phyloP scores from a whole-genome alignment of 768 basidiomycete genomes.

The Lepiota subincarnata region DNA sequence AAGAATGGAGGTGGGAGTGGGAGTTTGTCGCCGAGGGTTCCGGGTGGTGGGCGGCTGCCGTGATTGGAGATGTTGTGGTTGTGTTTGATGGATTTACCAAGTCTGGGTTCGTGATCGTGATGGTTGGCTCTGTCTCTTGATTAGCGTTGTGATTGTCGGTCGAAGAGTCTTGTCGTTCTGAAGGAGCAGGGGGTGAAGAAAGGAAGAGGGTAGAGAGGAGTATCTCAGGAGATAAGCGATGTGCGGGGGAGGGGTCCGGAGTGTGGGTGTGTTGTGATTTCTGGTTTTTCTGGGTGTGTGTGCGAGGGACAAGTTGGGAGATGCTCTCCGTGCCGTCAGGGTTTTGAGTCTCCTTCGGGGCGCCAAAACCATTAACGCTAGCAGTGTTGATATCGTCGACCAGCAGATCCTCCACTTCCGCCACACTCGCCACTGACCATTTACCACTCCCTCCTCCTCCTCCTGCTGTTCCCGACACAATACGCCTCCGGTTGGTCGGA shows the following conservation, averaged over 20 bases:
- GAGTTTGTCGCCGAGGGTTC: neutral
- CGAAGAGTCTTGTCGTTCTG: neutral
- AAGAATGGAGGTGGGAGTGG: neutral
- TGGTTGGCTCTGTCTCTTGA: no score
- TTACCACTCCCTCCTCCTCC: neutral
- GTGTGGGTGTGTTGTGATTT: neutral
- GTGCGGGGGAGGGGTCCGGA: neutral
- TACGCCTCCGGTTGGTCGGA: neutral
- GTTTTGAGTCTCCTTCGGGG: neutral
- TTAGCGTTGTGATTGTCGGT: no score
- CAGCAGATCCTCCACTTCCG: constrained; percentile 4
- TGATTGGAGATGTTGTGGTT: no score
- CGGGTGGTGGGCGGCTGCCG: no score
- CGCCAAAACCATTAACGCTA: neutral
- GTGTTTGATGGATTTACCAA: neutral
- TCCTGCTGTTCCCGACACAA: neutral
- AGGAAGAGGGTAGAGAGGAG: neutral
- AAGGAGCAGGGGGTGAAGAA: neutral
- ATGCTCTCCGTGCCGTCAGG: no score
- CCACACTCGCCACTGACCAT: neutral
- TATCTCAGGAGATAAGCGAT: neutral
- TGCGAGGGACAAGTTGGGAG: no score
- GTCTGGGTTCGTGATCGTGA: no score
- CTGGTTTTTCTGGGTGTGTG: no score
- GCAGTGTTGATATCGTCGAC: neutral